Evolutionary conservation across 1,284 basidiomycete genomes (phyloP), one percentile per base, ranked within the genome.

Genomic region (Butyriboletus appendiculatus): DNA sequence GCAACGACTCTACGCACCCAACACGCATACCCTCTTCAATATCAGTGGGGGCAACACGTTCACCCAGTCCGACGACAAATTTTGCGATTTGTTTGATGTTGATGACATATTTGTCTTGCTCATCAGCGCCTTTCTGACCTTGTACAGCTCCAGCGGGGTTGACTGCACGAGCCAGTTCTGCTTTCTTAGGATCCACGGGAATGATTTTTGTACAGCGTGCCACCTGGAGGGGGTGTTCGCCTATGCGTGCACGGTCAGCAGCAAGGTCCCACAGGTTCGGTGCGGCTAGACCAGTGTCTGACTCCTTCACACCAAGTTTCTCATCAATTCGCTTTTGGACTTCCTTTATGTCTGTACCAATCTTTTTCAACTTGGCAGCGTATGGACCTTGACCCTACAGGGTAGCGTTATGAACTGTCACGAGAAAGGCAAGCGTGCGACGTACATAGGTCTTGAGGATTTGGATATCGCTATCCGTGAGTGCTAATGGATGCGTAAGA

Each of bases 11-110:
- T 28, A 59, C 74, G 71, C 65, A 97, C 95, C 96, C 97, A 48
- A 99, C 97, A 47, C 97, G 89, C 97, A 99, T 99, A 41, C 97
- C 97, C 78, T 99, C 97, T 72, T 99, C 97, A 53, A 99, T 95
- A 76, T 99, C 97, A 8, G 96, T 98, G 3, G 96, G 94, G 26
- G 97, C 94, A 2, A 99, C 94, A 50, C 94, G 87, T 62, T 99
- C 97, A 22, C 96, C 96, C 14, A 99, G 79, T 10, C 95, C 96
- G 37, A 99, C 97, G 15, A 99, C 97, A 70, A 98, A 99, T 76
- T 99, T 99, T 30, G 97, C 97, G 66, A 99, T 98, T 77, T 99
- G 97, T 75, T 98, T 98, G 75, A 99, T 96, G 73, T 98, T 98
- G 76, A 99, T 99, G 64, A 99, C 94, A 73, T 99, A 99, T 75